Conservation (phyloP, 352 stramenopile species). For the Phytophthora quininea region DNA sequence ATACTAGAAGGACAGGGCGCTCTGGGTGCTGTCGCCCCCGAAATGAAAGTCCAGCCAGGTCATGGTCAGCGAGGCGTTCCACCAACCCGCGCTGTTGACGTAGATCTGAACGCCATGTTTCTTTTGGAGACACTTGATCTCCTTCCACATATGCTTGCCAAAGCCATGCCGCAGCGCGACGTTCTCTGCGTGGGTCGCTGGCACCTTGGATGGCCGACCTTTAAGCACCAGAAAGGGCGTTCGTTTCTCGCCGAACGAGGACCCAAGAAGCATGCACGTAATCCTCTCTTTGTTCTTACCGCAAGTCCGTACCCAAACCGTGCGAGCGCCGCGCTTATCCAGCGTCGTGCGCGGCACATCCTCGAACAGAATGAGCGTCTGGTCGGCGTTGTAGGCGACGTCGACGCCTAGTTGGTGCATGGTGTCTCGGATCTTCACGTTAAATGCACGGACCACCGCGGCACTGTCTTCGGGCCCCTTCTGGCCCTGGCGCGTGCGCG, state of each 20-base stretch:
- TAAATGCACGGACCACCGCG: background rate
- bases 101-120: slow-evolving; percentile 4
- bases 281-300: slow-evolving; percentile 27
- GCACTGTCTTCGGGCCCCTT: slow-evolving; percentile 4
- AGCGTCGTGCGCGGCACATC: slow-evolving; percentile 39
- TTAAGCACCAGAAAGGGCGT: background rate
- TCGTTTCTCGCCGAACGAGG: slow-evolving; percentile 3
- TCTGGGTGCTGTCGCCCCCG: background rate
- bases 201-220: background rate
- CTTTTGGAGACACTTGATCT: background rate
- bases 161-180: background rate
- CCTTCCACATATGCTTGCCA: background rate
- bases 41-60: slow-evolving; percentile 3
- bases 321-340: slow-evolving; percentile 16
- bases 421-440: background rate
- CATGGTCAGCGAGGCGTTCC: slow-evolving; percentile 2
- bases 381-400: slow-evolving; percentile 34
- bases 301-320: slow-evolving; percentile 27
- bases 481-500: slow-evolving; percentile 19
- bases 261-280: slow-evolving; percentile 32
- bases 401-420: slow-evolving; percentile 18
- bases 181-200: background rate
- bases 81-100: background rate
- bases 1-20: slow-evolving; percentile 9
- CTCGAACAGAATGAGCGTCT: slow-evolving; percentile 36